phyloP scores from a whole-genome alignment of 1,284 basidiomycete genomes.

The Phlebopus sp. region DNA sequence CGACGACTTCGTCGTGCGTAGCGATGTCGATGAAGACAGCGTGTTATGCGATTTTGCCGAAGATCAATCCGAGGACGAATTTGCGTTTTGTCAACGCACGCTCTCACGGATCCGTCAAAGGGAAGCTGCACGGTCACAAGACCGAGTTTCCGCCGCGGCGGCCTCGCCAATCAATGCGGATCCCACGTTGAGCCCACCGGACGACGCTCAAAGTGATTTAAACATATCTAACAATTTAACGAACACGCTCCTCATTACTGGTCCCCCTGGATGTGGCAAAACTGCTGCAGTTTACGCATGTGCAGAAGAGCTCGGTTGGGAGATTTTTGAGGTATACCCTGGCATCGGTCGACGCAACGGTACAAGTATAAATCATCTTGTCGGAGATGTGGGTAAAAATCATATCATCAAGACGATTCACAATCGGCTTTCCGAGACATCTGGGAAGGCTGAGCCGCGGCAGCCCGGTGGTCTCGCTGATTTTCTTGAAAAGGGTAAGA shows the following conservation, averaged over 20 bases:
- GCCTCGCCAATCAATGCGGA: conserved; percentile 12
- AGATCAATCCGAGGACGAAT: conserved; percentile 35
- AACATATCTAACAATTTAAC: conserved; percentile 54
- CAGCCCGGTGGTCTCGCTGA: conserved; percentile 11
- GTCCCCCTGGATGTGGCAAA: conserved; percentile 88
- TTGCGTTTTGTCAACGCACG: conserved; percentile 28
- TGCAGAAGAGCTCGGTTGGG: conserved; percentile 90
- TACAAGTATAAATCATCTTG: conserved; percentile 72
- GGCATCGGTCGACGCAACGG: conserved; percentile 87
- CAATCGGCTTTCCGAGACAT: conserved; percentile 11
- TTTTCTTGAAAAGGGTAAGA: conserved; percentile 15
- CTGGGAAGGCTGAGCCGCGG: conserved; percentile 6
- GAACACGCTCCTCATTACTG: conserved; percentile 83
- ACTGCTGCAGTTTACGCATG: conserved; percentile 92
- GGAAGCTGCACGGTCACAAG: conserved; percentile 3
- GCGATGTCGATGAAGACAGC: conserved; percentile 40
- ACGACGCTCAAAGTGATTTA: conserved; percentile 10
- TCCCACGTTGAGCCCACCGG: conserved; percentile 6
- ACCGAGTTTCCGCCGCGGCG: conserved; percentile 20
- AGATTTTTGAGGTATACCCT: conserved; percentile 97
- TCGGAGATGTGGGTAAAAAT: conserved; percentile 93
- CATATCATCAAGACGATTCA: conserved; percentile 60
- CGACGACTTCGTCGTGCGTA: conserved; percentile 49
- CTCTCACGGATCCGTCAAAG: conserved; percentile 15
- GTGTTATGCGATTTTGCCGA: conserved; percentile 38